phyloP scores from a whole-genome alignment of 176 grass and related monocot genomes.

The Aegilops umbellulata region DNA sequence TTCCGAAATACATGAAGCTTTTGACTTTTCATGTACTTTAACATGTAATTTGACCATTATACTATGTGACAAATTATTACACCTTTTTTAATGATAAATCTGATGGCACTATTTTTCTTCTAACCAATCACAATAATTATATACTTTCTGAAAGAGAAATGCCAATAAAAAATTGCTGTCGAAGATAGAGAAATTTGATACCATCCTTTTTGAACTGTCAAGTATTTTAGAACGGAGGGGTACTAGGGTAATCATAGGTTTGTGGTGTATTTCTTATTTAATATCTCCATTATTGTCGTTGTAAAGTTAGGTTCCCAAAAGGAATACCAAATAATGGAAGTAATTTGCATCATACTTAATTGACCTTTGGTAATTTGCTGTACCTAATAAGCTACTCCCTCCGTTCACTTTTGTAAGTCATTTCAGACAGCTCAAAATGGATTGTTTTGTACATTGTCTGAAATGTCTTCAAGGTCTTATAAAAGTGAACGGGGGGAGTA shows the following conservation, averaged over 20 bases:
- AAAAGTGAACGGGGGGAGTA: no score
- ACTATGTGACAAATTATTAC: neutral
- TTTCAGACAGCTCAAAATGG: no score
- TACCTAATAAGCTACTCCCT: no score
- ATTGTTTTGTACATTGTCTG: no score
- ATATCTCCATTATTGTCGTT: neutral
- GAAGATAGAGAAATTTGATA: neutral
- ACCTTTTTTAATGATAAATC: no score
- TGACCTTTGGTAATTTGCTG: no score
- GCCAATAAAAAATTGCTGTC: neutral
- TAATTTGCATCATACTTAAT: no score
- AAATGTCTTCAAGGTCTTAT: no score
- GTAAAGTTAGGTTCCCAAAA: neutral
- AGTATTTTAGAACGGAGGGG: neutral
- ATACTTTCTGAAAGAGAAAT: no score
- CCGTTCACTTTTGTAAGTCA: no score
- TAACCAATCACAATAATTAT: no score
- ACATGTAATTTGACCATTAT: neutral
- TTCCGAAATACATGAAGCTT: neutral
- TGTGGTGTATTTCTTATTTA: neutral
- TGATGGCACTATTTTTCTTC: neutral
- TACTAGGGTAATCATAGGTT: neutral
- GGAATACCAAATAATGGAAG: neutral
- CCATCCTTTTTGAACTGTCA: neutral
- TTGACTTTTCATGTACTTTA: neutral